phyloP scores from a whole-genome alignment of 192 early-diverging fungal genomes.

The Coemansia sp. region DNA sequence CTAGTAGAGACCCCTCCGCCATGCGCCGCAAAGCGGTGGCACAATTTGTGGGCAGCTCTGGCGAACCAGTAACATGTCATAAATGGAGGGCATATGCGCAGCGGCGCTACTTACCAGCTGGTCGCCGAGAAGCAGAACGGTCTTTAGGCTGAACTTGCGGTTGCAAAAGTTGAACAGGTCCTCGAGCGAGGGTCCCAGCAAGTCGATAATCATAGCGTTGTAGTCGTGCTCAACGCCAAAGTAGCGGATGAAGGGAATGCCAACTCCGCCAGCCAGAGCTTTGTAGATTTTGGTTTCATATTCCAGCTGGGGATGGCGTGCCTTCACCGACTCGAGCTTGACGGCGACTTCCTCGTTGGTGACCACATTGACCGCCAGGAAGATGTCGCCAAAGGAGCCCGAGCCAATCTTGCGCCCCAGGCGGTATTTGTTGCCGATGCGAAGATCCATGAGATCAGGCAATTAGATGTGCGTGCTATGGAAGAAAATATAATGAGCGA shows the following conservation, averaged over 20 bases:
- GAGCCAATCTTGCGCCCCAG: conserved; percentile 96
- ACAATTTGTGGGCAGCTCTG: background rate
- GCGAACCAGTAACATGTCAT: conserved; percentile 10
- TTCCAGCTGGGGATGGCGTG: conserved; percentile 96
- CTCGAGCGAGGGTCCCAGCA: conserved; percentile 90
- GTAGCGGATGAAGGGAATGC: conserved; percentile 87
- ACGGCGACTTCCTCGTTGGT: conserved; percentile 97
- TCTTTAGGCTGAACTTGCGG: conserved; percentile 88
- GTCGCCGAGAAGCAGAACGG: conserved; percentile 83
- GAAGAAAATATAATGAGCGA: background rate
- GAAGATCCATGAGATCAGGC: conserved; percentile 65
- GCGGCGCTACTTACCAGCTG: conserved; percentile 63
- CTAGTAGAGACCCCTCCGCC: background rate
- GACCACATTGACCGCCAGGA: conserved; percentile 85
- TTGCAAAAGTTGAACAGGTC: conserved; percentile 91
- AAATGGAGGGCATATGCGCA: background rate
- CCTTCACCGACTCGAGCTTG: conserved; percentile 94
- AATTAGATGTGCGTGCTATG: conserved; percentile 13
- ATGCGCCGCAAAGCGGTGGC: conserved; percentile 6
- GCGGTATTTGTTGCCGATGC: conserved; percentile 93
- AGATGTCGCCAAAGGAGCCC: conserved; percentile 98
- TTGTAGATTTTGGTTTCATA: conserved; percentile 98
- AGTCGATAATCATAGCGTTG: conserved; percentile 87
- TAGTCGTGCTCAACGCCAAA: conserved; percentile 84
- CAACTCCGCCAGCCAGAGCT: conserved; percentile 88